Conservation (phyloP, 208 protist genomes). For the Tritrichomonas foetus region DNA sequence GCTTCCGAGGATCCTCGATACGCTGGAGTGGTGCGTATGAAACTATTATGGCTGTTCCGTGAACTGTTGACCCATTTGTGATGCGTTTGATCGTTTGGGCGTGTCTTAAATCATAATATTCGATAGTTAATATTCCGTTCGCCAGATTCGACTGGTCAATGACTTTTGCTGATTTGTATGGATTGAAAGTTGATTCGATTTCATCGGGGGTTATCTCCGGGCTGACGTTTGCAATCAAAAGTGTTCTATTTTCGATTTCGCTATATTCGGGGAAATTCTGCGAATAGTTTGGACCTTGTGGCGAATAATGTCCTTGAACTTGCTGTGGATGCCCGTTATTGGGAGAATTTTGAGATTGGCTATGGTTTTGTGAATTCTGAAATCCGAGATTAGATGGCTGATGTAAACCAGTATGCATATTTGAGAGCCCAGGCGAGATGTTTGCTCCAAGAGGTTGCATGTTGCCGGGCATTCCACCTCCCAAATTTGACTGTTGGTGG, state of each 20-base stretch:
- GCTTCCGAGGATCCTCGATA: not conserved
- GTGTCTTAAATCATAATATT: conserved; percentile 21
- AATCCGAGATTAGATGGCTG: too few relatives aligned
- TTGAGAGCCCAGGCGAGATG: too few relatives aligned
- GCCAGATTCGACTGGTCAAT: not conserved
- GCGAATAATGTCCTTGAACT: too few relatives aligned
- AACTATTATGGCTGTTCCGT: not conserved
- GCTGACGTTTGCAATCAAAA: not conserved
- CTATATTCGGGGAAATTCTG: too few relatives aligned
- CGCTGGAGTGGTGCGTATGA: not conserved
- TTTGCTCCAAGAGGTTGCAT: too few relatives aligned
- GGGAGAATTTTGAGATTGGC: too few relatives aligned
- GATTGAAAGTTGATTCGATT: not conserved
- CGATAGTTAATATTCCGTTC: not conserved
- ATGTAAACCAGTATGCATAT: too few relatives aligned
- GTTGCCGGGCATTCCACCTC: too few relatives aligned
- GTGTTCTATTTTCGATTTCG: not conserved
- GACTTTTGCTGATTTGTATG: not conserved
- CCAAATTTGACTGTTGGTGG: too few relatives aligned
- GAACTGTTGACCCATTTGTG: not conserved
- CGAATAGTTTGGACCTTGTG: too few relatives aligned
- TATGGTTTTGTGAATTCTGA: too few relatives aligned
- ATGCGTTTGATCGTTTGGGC: not conserved
- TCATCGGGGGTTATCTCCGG: not conserved
- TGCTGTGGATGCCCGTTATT: too few relatives aligned